Base-by-base conservation (phyloP, 1,139 yeast species). In the Lodderomyces jiufengensis region DNA sequence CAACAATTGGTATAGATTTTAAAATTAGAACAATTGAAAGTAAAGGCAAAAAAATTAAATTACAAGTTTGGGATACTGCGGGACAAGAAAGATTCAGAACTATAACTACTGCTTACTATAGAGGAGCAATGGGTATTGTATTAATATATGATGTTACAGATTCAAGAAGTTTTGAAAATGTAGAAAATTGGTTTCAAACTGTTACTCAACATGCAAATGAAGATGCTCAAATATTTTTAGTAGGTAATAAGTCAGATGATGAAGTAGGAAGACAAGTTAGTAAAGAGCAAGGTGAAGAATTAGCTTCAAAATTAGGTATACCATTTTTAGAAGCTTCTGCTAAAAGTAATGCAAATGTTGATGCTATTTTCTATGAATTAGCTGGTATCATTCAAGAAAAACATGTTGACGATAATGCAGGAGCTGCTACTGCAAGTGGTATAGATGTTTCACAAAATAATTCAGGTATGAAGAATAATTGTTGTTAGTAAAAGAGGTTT, bases 1-100 rank as follows among this genome's bases (percentile, higher is more conserved):
- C 98, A 42, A 92, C 98, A 36, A 92, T 92, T 55, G 98, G 98
- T 39, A 92, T 92, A 57, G 98, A 92, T 63, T 92, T 92, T 74
- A 92, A 94, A 69, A 90, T 94, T 60, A 84, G 97, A 63, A 90
- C 97, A 28, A 88, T 90, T 49, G 97, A 90, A 52, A 76, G 92
- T 50, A 92, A 90, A 49, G 95, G 95, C 41, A 85, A 86, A 63
- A 82, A 84, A 51, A 85, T 94, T 63, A 92, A 92, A 66, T 76
- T 92, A 55, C 98, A 92, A 63, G 88, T 92, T 29, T 92, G 98
- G 98, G 98, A 92, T 61, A 92, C 98, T 27, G 98, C 98, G 5
- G 98, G 98, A 20, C 98, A 92, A 66, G 98, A 92, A 63, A 76
- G 98, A 52, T 92, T 92, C 73, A 80, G 97, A 70, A 92, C 98